phyloP scores from a whole-genome alignment of 2,329 filamentous ascomycete species.

The Penicillium thymicola region DNA sequence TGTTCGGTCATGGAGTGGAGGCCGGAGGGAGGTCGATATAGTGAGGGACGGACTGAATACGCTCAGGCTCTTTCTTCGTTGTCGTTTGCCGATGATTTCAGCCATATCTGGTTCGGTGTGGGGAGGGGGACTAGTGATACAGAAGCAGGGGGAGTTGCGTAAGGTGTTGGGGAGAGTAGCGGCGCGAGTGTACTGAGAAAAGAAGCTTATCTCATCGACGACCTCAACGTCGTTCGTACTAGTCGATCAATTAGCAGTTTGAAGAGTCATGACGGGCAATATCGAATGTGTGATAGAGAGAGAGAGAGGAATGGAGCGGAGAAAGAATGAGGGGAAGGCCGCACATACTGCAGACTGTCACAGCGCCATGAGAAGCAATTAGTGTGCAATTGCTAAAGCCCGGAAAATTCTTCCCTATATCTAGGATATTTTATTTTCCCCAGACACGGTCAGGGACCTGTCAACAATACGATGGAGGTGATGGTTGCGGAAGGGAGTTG shows the following conservation, averaged over 20 bases:
- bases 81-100: slow-evolving; percentile 31
- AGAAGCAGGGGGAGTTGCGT: slow-evolving; percentile 5
- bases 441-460: slow-evolving; percentile 9
- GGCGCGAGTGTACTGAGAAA: slow-evolving; percentile 14
- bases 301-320: slow-evolving; percentile 15
- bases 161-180: neutral
- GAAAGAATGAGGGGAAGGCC: slow-evolving; percentile 22
- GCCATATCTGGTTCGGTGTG: slow-evolving; percentile 27
- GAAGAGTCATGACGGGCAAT: neutral
- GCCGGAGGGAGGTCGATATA: slow-evolving; percentile 20
- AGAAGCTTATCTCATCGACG: slow-evolving; percentile 30
- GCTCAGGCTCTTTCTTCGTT: slow-evolving; percentile 37
- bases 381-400: slow-evolving; percentile 18
- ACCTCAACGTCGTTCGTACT: slow-evolving; percentile 31
- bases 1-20: slow-evolving; percentile 33
- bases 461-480: slow-evolving; percentile 17
- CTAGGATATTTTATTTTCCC: neutral
- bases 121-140: neutral
- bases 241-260: slow-evolving; percentile 2
- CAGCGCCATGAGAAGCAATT: slow-evolving; percentile 34
- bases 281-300: slow-evolving; percentile 9
- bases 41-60: slow-evolving; percentile 31
- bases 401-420: slow-evolving; percentile 5
- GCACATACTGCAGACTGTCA: slow-evolving; percentile 30
- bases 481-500: slow-evolving; percentile 3